phyloP scores from a whole-genome alignment of 2,329 filamentous ascomycete species.

The Ophiocordyceps robertsii region DNA sequence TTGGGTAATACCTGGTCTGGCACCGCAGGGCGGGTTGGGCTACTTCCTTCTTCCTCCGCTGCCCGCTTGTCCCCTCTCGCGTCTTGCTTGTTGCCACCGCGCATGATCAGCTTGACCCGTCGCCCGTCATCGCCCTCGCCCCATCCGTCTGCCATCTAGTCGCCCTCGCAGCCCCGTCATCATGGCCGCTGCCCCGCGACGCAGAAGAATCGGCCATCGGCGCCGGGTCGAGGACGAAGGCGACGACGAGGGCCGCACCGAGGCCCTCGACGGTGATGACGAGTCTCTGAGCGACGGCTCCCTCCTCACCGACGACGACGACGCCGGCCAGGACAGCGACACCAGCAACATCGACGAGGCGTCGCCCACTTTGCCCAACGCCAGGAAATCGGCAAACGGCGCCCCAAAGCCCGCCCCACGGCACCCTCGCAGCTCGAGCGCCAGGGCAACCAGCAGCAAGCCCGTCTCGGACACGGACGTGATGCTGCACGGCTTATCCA shows the following conservation, averaged over 20 bases:
- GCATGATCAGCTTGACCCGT: slow-evolving; percentile 14
- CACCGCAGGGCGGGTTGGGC: slow-evolving; percentile 11
- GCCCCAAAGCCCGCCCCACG: slow-evolving; percentile 18
- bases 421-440: slow-evolving; percentile 17
- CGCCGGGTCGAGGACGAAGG: slow-evolving; percentile 58
- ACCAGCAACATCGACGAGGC: slow-evolving; percentile 47
- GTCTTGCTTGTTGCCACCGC: slow-evolving; percentile 8
- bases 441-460: slow-evolving; percentile 17
- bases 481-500: slow-evolving; percentile 41
- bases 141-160: slow-evolving; percentile 15
- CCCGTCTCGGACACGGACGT: slow-evolving; percentile 39
- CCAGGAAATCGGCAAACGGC: slow-evolving; percentile 28
- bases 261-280: slow-evolving; percentile 45
- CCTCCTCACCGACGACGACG: slow-evolving; percentile 46
- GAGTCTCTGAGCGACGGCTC: slow-evolving; percentile 55
- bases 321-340: slow-evolving; percentile 46
- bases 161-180: slow-evolving; percentile 11
- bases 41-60: slow-evolving; percentile 2
- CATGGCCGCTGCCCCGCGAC: slow-evolving; percentile 31
- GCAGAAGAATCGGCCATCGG: slow-evolving; percentile 55
- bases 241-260: slow-evolving; percentile 49
- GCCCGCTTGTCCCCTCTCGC: not conserved
- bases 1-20: slow-evolving; percentile 5
- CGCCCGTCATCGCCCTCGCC: slow-evolving; percentile 15
- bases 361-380: slow-evolving; percentile 33